These are phyloP conservation scores for Arthrobotrys conoides DNA, from an alignment of 2,329 filamentous ascomycete genomes.

Conservation along the genomic window DNA sequence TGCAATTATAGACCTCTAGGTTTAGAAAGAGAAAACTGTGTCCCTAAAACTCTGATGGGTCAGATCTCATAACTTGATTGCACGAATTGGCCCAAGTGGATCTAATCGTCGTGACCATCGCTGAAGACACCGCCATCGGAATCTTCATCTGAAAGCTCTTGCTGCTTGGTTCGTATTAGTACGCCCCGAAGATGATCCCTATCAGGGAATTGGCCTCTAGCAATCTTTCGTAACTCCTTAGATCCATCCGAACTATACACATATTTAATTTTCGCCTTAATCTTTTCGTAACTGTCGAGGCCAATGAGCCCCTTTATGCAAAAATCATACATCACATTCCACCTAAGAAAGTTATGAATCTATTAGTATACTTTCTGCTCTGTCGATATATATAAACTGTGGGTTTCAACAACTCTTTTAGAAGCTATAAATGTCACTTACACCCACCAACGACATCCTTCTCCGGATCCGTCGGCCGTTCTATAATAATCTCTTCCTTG, in stretches of 20 bases:
- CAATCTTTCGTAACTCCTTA: not conserved
- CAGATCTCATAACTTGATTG: not conserved
- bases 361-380: no score
- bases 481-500: not conserved
- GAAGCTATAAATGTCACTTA: no score
- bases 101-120: no score
- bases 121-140: not conserved
- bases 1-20: not conserved
- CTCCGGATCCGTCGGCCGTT: not conserved
- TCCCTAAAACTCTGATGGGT: not conserved
- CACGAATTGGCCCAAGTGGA: no score
- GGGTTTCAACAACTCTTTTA: not conserved
- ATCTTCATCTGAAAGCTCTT: not conserved
- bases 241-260: not conserved
- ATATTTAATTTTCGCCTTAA: not conserved
- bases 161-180: no score
- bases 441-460: conserved; percentile 41
- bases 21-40: not conserved
- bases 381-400: no score
- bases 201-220: conserved; percentile 1
- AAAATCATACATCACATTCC: conserved; percentile 8
- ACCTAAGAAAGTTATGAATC: not conserved
- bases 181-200: no score
- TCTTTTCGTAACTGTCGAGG: not conserved
- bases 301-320: not conserved